A percentile compares a stretch with the other conserved stretches of the same genome.
These are phyloP conservation scores for Massarina eburnea DNA, from an alignment of 2,329 filamentous ascomycete species.

Conservation along the genomic window DNA sequence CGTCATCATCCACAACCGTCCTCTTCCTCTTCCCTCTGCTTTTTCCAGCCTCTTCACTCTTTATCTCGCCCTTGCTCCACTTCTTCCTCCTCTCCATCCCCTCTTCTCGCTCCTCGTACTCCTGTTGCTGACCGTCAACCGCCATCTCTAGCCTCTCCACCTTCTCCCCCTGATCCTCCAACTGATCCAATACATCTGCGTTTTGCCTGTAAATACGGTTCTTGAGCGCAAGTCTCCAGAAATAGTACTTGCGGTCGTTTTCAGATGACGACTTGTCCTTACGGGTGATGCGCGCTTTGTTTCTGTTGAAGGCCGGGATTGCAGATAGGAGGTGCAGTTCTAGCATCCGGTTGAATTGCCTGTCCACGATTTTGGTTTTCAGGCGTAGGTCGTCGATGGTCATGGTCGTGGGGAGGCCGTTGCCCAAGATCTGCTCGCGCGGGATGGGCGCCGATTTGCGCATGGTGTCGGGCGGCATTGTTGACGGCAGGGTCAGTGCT, in stretches of 20 bases:
- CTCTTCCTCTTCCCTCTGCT: conserved; percentile 39
- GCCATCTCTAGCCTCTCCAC: conserved; percentile 73
- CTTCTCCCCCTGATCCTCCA: conserved; percentile 65
- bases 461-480: conserved; percentile 54
- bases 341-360: conserved; percentile 74
- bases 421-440: conserved; percentile 59
- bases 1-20: conserved; percentile 40
- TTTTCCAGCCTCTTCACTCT: conserved; percentile 12
- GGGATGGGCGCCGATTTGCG: conserved; percentile 55
- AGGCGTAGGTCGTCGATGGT: conserved; percentile 59
- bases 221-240: conserved; percentile 78
- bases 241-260: conserved; percentile 64
- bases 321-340: conserved; percentile 72
- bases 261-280: conserved; percentile 53
- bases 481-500: conserved; percentile 54
- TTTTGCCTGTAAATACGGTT: conserved; percentile 76
- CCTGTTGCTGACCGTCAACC: conserved; percentile 67
- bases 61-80: conserved; percentile 20
- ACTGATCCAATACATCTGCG: conserved; percentile 67
- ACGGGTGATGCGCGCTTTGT: conserved; percentile 48
- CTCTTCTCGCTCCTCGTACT: conserved; percentile 70
- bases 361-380: conserved; percentile 69
- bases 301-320: conserved; percentile 54
- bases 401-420: conserved; percentile 44
- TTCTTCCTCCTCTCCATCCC: conserved; percentile 41